Conservation (phyloP, 75 land plant species). For the Isoetes taiwanensis region DNA sequence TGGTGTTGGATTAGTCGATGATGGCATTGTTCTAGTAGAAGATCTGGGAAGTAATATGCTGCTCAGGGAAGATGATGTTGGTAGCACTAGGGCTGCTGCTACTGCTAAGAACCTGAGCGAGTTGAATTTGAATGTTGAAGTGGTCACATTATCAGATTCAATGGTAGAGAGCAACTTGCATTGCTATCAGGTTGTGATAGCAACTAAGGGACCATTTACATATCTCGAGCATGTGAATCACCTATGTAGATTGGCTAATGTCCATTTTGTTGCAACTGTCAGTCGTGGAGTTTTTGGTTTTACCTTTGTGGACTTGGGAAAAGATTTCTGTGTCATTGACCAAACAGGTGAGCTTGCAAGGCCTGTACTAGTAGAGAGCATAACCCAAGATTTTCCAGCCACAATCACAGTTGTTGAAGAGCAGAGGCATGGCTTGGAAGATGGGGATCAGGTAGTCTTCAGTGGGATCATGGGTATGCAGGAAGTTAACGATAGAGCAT, state of each 20-base stretch:
- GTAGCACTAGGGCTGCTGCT: slow-evolving; percentile 22
- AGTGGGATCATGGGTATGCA: slow-evolving; percentile 38
- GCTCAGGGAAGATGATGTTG: slow-evolving; percentile 28
- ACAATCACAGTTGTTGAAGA: slow-evolving; percentile 43
- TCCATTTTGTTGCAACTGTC: slow-evolving; percentile 22
- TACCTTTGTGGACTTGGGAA: slow-evolving; percentile 33
- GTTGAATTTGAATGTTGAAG: slow-evolving; percentile 10
- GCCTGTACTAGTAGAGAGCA: slow-evolving; percentile 25
- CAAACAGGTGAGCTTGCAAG: slow-evolving; percentile 26
- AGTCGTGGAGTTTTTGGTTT: slow-evolving; percentile 30
- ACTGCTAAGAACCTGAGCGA: slow-evolving; percentile 20
- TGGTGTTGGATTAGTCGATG: slow-evolving; percentile 31
- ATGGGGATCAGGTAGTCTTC: slow-evolving; percentile 36
- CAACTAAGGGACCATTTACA: slow-evolving; percentile 21
- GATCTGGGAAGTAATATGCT: slow-evolving; percentile 33
- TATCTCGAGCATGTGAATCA: slow-evolving; percentile 21
- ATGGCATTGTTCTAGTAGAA: slow-evolving; percentile 15
- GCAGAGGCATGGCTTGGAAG: slow-evolving; percentile 35
- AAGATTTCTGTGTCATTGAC: slow-evolving; percentile 23
- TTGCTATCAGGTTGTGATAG: slow-evolving; percentile 17
- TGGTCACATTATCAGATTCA: slow-evolving; percentile 16
- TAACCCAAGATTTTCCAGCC: slow-evolving; percentile 41
- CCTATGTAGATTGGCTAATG: slow-evolving; percentile 15
- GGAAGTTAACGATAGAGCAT: slow-evolving; percentile 18
- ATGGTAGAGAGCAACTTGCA: slow-evolving; percentile 12